Percentiles rank a stretch among this genome's conserved stretches.
phyloP scores from a whole-genome alignment of 129 eudicot species.

The Tanacetum coccineum region DNA sequence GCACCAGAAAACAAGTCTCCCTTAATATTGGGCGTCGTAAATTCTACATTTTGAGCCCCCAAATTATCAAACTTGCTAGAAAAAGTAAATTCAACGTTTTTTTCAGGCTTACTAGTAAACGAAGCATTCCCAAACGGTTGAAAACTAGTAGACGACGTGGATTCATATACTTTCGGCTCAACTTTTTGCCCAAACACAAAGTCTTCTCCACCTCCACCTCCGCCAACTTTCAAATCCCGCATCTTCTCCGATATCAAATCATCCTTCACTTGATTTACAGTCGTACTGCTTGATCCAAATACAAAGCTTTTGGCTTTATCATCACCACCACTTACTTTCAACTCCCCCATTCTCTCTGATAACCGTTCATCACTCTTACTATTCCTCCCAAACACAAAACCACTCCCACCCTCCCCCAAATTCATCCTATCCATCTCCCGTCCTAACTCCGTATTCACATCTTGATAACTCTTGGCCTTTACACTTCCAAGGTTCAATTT shows the following conservation, averaged over 20 bases:
- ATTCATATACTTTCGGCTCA: conserved; percentile 22
- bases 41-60: conserved; percentile 35
- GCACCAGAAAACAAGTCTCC: conserved; percentile 38
- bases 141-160: conserved; percentile 30
- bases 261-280: conserved; percentile 11
- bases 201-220: conserved; percentile 11
- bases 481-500: conserved; percentile 38
- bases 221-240: conserved; percentile 34
- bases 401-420: conserved; percentile 26
- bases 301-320: neutral
- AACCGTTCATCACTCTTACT: conserved; percentile 12
- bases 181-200: conserved; percentile 18
- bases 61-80: conserved; percentile 36
- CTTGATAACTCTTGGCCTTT: neutral
- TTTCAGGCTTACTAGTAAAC: conserved; percentile 25
- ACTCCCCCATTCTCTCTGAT: conserved; percentile 32
- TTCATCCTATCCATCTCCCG: conserved; percentile 61
- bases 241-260: conserved; percentile 32
- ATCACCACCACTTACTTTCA: conserved; percentile 21
- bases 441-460: conserved; percentile 35
- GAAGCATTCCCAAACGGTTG: conserved; percentile 32
- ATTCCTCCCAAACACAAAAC: conserved; percentile 31
- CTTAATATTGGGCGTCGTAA: conserved; percentile 49
- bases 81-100: conserved; percentile 37
- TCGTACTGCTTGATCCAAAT: conserved; percentile 8